Percentiles rank a stretch among this genome's conserved stretches.
Evolutionary conservation across 129 eudicot genomes (phyloP).

Genomic region (Daucus carota): DH1_v3.0 NC_030382.2:34367001-34367500

Average conservation of each 20-base stretch:
- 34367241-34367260: background rate
- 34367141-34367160: background rate
- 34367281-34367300: background rate
- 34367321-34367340: background rate
- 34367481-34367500: background rate
- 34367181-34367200: background rate
- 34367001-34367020: background rate
- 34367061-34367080: slow-evolving; percentile 2
- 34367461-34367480: background rate
- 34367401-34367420: background rate
- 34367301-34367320: background rate
- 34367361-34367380: background rate
- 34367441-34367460: background rate
- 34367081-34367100: background rate
- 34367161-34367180: background rate
- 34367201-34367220: background rate
- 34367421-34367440: background rate
- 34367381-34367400: background rate
- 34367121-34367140: background rate
- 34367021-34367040: background rate
- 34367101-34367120: background rate
- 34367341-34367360: background rate
- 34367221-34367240: background rate
- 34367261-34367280: background rate
- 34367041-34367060: background rate